Evolutionary conservation across 2,329 filamentous ascomycete species (phyloP), one percentile per base, ranked within the genome.

Genomic region (Colletotrichum camelliae): DNA sequence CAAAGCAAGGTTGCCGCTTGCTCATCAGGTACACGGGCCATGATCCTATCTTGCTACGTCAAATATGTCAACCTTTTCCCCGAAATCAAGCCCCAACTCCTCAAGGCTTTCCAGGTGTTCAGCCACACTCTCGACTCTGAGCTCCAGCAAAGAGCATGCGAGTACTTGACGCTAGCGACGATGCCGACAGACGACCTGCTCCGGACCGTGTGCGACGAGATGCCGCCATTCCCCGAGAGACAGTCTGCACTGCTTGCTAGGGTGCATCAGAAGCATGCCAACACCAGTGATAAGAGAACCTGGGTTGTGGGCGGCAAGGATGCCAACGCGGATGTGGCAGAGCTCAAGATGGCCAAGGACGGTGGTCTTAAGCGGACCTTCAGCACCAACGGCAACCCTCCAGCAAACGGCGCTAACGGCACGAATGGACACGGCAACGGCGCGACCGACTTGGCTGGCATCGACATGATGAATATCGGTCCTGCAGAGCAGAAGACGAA

Each of bases 21-120:
- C 83, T 98, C 96, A 1, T 94, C 96, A 21, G 94, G 93, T 80
- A 98, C 97, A 13, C 91, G 96, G 78, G 97, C 95, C 31, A 98
- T 99, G 89, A 94, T 99, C 55, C 87, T 99, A 61, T 98, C 96
- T 1, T 97, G 94, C 69, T 99, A 98, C 83, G 90, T 98, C 89
- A 99, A 99, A 86, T 99, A 96, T 80, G 95, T 99, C 86, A 99
- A 99, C 84, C 87, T 99, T 67, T 99, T 99, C 84, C 97, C 97
- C 2, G 97, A 99, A 84, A 98, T 99, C 86, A 98, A 98, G 85
- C 95, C 96, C 10, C 96, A 98, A 83, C 91, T 99, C 5, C 87
- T 98, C 61, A 94, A 95, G 79, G 94, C 98, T 9, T 99, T 99
- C 87, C 91, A 94, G 77, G 89, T 96, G 35, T 98, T 98, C 86